phyloP scores from a whole-genome alignment of 2,329 filamentous ascomycete species.

The Fusarium sp. region DNA sequence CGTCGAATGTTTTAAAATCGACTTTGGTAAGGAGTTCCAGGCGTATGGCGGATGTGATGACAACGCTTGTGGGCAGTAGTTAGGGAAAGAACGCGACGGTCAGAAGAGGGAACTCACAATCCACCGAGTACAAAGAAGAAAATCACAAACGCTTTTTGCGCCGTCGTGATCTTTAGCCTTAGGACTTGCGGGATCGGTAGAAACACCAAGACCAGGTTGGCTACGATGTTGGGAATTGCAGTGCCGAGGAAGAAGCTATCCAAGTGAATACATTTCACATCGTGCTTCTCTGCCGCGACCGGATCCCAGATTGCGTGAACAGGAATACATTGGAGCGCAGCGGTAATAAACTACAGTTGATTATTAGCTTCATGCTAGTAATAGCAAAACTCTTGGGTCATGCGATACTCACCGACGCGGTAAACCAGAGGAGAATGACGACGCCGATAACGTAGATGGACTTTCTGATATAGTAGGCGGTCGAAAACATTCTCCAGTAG shows the following conservation, averaged over 20 bases:
- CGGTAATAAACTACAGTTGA: not conserved
- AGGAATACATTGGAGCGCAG: not conserved
- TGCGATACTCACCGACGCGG: not conserved
- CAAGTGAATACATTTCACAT: constrained; percentile 1
- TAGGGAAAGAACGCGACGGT: not conserved
- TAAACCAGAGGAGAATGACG: constrained; percentile 3
- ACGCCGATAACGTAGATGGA: not conserved
- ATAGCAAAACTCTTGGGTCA: not conserved
- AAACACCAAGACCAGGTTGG: not conserved
- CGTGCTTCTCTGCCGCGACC: not conserved
- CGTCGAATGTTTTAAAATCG: not conserved
- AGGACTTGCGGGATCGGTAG: constrained; percentile 2
- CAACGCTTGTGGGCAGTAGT: constrained; percentile 1
- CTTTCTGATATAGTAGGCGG: not conserved
- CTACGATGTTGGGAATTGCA: constrained; percentile 1
- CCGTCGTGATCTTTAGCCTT: not conserved
- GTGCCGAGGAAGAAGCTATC: constrained; percentile 3
- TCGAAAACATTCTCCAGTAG: constrained; percentile 7
- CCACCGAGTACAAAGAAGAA: constrained; percentile 1
- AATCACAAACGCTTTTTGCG: not conserved
- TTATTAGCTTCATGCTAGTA: not conserved
- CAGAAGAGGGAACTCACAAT: not conserved
- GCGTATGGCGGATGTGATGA: constrained; percentile 4
- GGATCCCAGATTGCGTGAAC: constrained; percentile 3
- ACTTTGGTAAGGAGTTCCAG: not conserved